phyloP scores from a whole-genome alignment of 2,329 filamentous ascomycete genomes.

The Neonectria sp. region DNA sequence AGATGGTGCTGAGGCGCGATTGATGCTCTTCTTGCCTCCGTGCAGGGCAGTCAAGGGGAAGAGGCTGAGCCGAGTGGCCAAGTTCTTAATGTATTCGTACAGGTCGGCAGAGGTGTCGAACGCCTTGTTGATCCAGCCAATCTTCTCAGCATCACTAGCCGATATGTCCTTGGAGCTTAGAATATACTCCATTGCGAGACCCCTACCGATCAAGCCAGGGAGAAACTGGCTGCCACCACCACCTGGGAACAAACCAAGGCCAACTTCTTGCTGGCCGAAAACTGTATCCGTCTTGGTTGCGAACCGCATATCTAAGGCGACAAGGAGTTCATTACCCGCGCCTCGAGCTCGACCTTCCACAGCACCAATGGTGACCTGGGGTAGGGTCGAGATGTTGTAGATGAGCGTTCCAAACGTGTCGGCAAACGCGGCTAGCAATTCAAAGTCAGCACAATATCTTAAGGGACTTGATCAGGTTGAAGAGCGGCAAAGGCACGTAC shows the following conservation, averaged over 20 bases:
- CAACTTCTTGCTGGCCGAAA: slow-evolving; percentile 16
- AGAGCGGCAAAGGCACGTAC: not conserved
- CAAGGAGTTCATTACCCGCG: slow-evolving; percentile 14
- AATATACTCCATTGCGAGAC: slow-evolving; percentile 13
- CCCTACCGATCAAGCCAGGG: slow-evolving; percentile 3
- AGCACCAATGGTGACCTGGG: slow-evolving; percentile 15
- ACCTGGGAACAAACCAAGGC: slow-evolving; percentile 1
- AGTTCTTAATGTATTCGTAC: slow-evolving; percentile 1
- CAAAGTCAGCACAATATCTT: not conserved
- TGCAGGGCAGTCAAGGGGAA: slow-evolving; percentile 3
- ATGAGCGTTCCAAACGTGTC: not conserved
- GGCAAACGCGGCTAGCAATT: not conserved
- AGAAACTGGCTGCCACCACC: slow-evolving; percentile 10
- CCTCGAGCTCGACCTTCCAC: slow-evolving; percentile 20
- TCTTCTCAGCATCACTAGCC: not conserved
- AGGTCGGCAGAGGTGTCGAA: slow-evolving; percentile 3
- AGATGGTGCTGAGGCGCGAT: not conserved
- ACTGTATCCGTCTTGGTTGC: slow-evolving; percentile 4
- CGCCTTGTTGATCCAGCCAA: slow-evolving; percentile 19
- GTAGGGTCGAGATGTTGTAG: slow-evolving; percentile 10
- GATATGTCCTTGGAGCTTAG: slow-evolving; percentile 5
- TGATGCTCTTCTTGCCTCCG: slow-evolving; percentile 3
- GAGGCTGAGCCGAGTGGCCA: not conserved
- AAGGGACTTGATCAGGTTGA: too few relatives aligned
- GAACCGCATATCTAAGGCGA: slow-evolving; percentile 17